Conservation (phyloP, 2,329 filamentous ascomycete genomes). For the Leptographium radiaticola region DNA sequence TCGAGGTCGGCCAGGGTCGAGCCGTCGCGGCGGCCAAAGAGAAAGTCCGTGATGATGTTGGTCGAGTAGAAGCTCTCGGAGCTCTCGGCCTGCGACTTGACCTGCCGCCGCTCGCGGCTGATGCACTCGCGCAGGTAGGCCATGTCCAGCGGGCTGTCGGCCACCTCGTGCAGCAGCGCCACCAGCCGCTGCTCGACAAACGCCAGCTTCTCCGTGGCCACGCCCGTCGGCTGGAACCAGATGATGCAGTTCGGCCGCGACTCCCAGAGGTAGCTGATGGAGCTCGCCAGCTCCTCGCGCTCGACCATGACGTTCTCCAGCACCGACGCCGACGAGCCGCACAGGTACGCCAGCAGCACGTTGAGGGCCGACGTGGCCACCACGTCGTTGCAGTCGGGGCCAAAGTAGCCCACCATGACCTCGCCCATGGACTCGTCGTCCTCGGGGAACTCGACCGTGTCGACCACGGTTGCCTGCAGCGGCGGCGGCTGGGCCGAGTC, state of each 20-base stretch:
- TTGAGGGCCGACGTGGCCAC: slow-evolving; percentile 60
- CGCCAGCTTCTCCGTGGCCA: slow-evolving; percentile 73
- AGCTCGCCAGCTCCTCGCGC: slow-evolving; percentile 81
- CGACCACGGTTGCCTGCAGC: slow-evolving; percentile 57
- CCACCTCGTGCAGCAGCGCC: slow-evolving; percentile 68
- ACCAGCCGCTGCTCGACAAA: slow-evolving; percentile 79
- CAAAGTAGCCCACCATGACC: slow-evolving; percentile 74
- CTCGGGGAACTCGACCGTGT: slow-evolving; percentile 84
- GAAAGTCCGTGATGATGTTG: slow-evolving; percentile 80
- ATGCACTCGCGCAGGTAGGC: slow-evolving; percentile 82
- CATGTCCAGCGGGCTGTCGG: slow-evolving; percentile 74
- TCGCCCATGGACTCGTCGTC: slow-evolving; percentile 92
- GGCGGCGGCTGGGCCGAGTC: slow-evolving; percentile 69
- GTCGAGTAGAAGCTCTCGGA: slow-evolving; percentile 70
- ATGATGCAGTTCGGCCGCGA: slow-evolving; percentile 71
- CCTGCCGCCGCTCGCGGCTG: slow-evolving; percentile 63
- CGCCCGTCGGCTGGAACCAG: slow-evolving; percentile 73
- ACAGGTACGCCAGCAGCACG: slow-evolving; percentile 73
- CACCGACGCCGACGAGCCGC: slow-evolving; percentile 83
- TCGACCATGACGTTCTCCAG: slow-evolving; percentile 89
- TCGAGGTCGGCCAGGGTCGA: slow-evolving; percentile 53
- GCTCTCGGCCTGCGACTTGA: slow-evolving; percentile 73
- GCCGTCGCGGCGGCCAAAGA: slow-evolving; percentile 79
- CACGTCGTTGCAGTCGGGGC: slow-evolving; percentile 64
- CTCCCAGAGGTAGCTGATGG: slow-evolving; percentile 68